These are phyloP conservation scores for Lenwebbia sp. DNA, from an alignment of 345 rosid species.

Conservation along the genomic window DNA sequence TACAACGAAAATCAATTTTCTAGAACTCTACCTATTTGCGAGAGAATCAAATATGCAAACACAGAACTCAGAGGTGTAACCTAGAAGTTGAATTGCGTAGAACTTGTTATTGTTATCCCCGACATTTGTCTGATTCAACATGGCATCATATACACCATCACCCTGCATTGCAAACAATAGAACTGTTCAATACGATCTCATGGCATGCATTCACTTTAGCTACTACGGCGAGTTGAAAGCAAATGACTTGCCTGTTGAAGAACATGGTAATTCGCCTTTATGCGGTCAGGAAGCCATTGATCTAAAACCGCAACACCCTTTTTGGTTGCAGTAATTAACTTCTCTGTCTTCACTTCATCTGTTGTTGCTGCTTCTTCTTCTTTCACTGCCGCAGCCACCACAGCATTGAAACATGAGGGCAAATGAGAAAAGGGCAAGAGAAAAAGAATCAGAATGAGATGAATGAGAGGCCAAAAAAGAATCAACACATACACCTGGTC, in stretches of 20 bases:
- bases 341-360: constrained; percentile 26
- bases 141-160: constrained; percentile 69
- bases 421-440: neutral
- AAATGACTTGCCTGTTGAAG: constrained; percentile 35
- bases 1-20: neutral
- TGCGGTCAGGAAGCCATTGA: constrained; percentile 63
- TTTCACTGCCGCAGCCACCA: neutral
- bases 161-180: constrained; percentile 33
- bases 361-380: constrained; percentile 20
- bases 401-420: neutral
- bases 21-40: neutral
- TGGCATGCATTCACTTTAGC: neutral
- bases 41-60: neutral
- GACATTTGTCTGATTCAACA: constrained; percentile 76
- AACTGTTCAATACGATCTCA: neutral
- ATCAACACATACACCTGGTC: neutral
- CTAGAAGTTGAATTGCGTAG: constrained; percentile 72
- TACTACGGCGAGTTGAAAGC: neutral
- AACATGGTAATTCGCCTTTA: constrained; percentile 70
- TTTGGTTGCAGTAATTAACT: constrained; percentile 53
- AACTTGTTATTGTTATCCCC: constrained; percentile 75
- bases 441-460: neutral
- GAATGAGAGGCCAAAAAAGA: neutral
- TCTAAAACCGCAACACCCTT: constrained; percentile 84
- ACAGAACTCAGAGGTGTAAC: constrained; percentile 16